Evolutionary conservation across 768 basidiomycete species (phyloP), one percentile per base, ranked within the genome.

Genomic region (Tricholoma sp.): DNA sequence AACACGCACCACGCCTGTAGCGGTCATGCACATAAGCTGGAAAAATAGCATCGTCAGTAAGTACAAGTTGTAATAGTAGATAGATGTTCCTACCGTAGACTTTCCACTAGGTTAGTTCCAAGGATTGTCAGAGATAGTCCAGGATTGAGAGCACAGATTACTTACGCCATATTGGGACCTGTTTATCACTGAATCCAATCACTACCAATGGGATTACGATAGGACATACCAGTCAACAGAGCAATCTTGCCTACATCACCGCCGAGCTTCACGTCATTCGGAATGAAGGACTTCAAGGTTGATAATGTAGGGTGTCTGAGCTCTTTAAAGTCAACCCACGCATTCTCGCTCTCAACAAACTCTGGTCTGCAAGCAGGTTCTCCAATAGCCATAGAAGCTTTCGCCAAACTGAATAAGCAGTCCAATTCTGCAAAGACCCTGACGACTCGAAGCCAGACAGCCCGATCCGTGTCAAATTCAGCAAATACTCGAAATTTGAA

Each of bases 401-500:
- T 95, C 4, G 96, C 90, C 48, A 98, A 73, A 61, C 91, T 92
- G 68, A 96, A 85, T 18, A 99, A 74, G 69, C 97, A 99, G 69
- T 99, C 97, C n/a, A 99, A 78, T 72, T 99, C 95, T 6, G 97
- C 89, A 50, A 96, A 80, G 13, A 92, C 85, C 36, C 91, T 84
- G 59, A 94, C 79, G 10, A 87, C 84, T n/a, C 86, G 83, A 65
- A 94, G 71, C 91, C 92, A 96, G 13, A 88, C 72, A 12, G 81
- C 77, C 44, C 91, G 85, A 65, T 95, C 91, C 3, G 79, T 71
- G 67, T 93, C 91, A 63, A 95, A 94, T 70, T 93, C 90, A 29
- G 76, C 80, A 63, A 80, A 96, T 15, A 95, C 74, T 37, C 86
- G 82, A 65, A 76, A 80, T 67, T 88, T 91, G 76, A 98, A 99